Evolutionary conservation across 2,329 filamentous ascomycete species (phyloP).

Genomic region (Ascochyta clinopodiicola): DNA sequence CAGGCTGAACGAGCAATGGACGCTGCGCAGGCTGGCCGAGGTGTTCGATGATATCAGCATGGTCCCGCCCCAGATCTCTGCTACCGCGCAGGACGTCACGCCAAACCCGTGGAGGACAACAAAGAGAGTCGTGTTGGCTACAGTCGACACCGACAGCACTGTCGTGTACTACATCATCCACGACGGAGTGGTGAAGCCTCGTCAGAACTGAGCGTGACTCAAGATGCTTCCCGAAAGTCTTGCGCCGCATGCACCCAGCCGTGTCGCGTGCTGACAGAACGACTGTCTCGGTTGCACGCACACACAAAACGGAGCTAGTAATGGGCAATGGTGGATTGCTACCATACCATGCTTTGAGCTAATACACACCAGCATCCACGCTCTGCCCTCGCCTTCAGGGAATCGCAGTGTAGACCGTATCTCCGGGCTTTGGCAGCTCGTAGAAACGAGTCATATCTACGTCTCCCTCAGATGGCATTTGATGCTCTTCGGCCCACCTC

Average conservation of each 20-base stretch:
- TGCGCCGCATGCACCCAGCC: not conserved
- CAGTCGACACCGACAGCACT: constrained; percentile 79
- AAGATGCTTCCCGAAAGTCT: not conserved
- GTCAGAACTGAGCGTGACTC: constrained; percentile 68
- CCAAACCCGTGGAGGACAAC: constrained; percentile 53
- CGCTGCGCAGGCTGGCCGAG: constrained; percentile 67
- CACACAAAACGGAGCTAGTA: constrained; percentile 1
- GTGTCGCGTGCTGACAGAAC: no score
- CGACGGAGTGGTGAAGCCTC: constrained; percentile 84
- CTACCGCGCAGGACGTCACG: constrained; percentile 15
- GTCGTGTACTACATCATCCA: constrained; percentile 86
- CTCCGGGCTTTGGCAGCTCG: constrained; percentile 47
- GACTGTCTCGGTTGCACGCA: not conserved
- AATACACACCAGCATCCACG: constrained; percentile 13
- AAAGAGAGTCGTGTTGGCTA: constrained; percentile 77
- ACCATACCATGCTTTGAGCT: constrained; percentile 10
- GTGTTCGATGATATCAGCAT: constrained; percentile 67
- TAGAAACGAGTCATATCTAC: constrained; percentile 53
- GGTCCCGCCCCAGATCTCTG: constrained; percentile 48
- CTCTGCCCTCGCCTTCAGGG: constrained; percentile 24
- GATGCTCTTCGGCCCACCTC: constrained; percentile 61
- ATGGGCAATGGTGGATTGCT: constrained; percentile 7
- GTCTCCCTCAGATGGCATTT: constrained; percentile 53
- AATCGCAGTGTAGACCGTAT: constrained; percentile 37
- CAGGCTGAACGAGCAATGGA: constrained; percentile 76